phyloP scores from a whole-genome alignment of 805 yeast species.

The Saccharomycopsis synnaedendra region DNA sequence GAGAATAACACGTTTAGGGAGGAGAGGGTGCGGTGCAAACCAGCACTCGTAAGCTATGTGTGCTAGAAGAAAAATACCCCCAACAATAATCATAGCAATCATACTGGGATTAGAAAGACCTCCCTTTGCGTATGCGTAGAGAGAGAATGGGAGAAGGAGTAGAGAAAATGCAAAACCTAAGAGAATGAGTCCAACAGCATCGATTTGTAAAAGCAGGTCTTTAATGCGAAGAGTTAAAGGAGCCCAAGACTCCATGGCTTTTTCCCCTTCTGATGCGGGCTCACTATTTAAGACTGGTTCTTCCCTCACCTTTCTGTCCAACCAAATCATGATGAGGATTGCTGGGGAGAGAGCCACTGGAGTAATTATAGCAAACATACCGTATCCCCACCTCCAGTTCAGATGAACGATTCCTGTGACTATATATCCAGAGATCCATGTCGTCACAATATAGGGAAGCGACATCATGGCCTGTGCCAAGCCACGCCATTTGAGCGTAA shows the following conservation, averaged over 20 bases:
- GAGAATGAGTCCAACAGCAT: conserved; percentile 27
- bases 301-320: conserved; percentile 24
- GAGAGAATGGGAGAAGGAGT: conserved; percentile 29
- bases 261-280: conserved; percentile 6
- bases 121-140: conserved; percentile 23
- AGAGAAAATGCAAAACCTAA: conserved; percentile 30
- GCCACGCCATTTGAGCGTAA: conserved; percentile 29
- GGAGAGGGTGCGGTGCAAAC: conserved; percentile 26
- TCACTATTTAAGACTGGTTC: conserved; percentile 9
- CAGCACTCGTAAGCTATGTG: conserved; percentile 27
- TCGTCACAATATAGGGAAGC: conserved; percentile 30
- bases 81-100: conserved; percentile 34
- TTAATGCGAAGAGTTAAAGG: conserved; percentile 7
- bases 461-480: conserved; percentile 25
- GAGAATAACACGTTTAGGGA: conserved; percentile 26
- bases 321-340: conserved; percentile 22
- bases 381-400: conserved; percentile 45
- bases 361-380: conserved; percentile 35
- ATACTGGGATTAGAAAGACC: conserved; percentile 29
- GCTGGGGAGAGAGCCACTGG: conserved; percentile 30
- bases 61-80: conserved; percentile 25
- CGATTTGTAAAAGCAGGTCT: conserved; percentile 25
- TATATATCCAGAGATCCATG: conserved; percentile 33
- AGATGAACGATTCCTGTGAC: conserved; percentile 22
- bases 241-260: conserved; percentile 2